Evolutionary conservation across 2,329 filamentous ascomycete genomes (phyloP).

Genomic region (Boeremia lycopersici): DNA sequence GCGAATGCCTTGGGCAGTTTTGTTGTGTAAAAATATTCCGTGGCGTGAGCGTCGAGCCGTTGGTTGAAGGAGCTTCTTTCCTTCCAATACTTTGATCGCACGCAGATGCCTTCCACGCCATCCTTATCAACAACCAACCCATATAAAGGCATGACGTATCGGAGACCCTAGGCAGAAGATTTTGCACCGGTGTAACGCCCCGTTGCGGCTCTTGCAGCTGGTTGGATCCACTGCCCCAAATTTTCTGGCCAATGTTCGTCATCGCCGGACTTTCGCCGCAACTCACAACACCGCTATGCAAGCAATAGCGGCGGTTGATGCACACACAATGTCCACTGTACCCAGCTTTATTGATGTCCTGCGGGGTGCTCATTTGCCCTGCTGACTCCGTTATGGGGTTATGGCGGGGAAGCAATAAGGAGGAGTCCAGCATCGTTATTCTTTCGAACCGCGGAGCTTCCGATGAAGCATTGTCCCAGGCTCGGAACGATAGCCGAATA

Average conservation of each 20-base stretch:
- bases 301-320: constrained; percentile 28
- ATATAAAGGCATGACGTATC: constrained; percentile 32
- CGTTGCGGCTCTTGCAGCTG: constrained; percentile 32
- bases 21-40: constrained; percentile 12
- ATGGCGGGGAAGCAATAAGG: constrained; percentile 18
- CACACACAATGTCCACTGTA: constrained; percentile 20
- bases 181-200: constrained; percentile 28
- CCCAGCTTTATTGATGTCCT: constrained; percentile 13
- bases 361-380: constrained; percentile 19
- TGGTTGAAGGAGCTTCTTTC: constrained; percentile 7
- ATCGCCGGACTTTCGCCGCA: constrained; percentile 24
- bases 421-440: not conserved
- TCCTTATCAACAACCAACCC: constrained; percentile 22
- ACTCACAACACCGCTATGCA: constrained; percentile 15
- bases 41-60: constrained; percentile 10
- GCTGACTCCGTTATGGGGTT: constrained; percentile 12
- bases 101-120: constrained; percentile 9
- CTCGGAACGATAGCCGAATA: constrained; percentile 11
- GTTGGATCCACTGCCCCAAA: constrained; percentile 28
- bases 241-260: constrained; percentile 27
- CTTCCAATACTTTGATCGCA: not conserved
- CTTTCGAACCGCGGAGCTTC: constrained; percentile 1
- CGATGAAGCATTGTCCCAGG: not conserved
- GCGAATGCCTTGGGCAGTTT: not conserved
- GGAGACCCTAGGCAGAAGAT: constrained; percentile 36